Percentiles rank a stretch among this genome's conserved stretches.
These are phyloP conservation scores for Fusarium acutatum DNA, from an alignment of 2,329 filamentous ascomycete species.

Conservation along the genomic window DNA sequence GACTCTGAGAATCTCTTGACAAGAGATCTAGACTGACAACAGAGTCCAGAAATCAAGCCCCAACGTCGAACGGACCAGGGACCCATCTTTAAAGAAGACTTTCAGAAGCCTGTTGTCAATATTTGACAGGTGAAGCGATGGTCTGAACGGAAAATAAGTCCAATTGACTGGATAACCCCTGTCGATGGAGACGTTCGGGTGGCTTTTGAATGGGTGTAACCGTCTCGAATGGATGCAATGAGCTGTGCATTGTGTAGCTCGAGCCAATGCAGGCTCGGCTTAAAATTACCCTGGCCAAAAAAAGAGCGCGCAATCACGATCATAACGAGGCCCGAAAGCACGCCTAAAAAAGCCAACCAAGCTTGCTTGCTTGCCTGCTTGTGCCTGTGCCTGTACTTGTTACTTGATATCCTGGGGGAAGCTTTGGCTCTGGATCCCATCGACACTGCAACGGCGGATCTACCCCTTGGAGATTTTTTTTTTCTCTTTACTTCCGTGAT, in stretches of 20 bases:
- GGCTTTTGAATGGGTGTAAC: conserved; percentile 24
- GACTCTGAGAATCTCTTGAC: not conserved
- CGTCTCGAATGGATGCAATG: conserved; percentile 22
- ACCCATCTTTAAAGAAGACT: conserved; percentile 3
- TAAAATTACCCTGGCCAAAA: conserved; percentile 28
- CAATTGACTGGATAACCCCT: conserved; percentile 28
- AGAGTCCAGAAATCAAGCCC: not conserved
- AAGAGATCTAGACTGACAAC: not conserved
- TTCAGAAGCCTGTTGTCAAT: not conserved
- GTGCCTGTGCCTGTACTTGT: not conserved
- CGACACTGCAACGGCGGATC: conserved; percentile 25
- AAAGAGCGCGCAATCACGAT: conserved; percentile 26
- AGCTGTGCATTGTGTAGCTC: conserved; percentile 30
- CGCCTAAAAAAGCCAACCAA: conserved; percentile 6
- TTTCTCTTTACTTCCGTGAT: not conserved
- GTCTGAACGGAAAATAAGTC: conserved; percentile 12
- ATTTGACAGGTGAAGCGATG: conserved; percentile 16
- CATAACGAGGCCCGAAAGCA: conserved; percentile 12
- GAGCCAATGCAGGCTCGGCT: conserved; percentile 27
- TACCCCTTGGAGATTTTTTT: conserved; percentile 9
- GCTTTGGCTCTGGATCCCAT: conserved; percentile 25
- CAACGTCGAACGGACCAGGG: conserved; percentile 6
- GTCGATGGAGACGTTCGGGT: conserved; percentile 23
- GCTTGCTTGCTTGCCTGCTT: not conserved
- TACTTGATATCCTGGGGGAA: conserved; percentile 14